These are phyloP conservation scores for Suhomyces xylopsoci DNA, from an alignment of 805 yeast species.

Conservation along the genomic window DNA sequence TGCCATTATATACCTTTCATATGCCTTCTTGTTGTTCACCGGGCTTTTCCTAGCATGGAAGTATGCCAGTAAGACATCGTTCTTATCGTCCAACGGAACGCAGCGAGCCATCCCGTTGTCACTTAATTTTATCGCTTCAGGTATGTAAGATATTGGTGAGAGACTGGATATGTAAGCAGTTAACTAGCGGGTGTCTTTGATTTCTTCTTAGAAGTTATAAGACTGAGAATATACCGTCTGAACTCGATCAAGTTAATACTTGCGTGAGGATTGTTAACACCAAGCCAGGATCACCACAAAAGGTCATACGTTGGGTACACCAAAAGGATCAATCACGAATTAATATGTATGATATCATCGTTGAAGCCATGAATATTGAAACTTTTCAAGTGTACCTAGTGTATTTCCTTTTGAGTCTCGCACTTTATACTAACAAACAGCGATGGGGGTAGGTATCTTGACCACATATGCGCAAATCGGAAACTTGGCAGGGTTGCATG, in stretches of 20 bases:
- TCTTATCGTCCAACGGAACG: constrained; percentile 76
- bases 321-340: no score
- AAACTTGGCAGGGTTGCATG: constrained; percentile 82
- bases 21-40: constrained; percentile 38
- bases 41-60: constrained; percentile 53
- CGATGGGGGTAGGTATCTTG: constrained; percentile 85
- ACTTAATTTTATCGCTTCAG: constrained; percentile 86
- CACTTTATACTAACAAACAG: constrained; percentile 31
- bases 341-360: no score
- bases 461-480: constrained; percentile 87
- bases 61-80: constrained; percentile 51
- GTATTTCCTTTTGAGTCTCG: not conserved
- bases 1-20: constrained; percentile 42
- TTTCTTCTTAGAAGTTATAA: constrained; percentile 18
- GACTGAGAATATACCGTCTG: constrained; percentile 74
- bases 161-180: constrained; percentile 4
- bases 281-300: constrained; percentile 2
- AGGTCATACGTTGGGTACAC: not conserved
- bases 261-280: constrained; percentile 62
- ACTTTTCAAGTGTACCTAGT: no score
- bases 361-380: no score
- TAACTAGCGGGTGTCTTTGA: constrained; percentile 46
- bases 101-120: constrained; percentile 79
- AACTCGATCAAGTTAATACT: constrained; percentile 80
- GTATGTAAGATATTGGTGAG: constrained; percentile 44